Evolutionary conservation across 345 rosid genomes (phyloP).

Genomic region (Boechera retrofracta): DNA sequence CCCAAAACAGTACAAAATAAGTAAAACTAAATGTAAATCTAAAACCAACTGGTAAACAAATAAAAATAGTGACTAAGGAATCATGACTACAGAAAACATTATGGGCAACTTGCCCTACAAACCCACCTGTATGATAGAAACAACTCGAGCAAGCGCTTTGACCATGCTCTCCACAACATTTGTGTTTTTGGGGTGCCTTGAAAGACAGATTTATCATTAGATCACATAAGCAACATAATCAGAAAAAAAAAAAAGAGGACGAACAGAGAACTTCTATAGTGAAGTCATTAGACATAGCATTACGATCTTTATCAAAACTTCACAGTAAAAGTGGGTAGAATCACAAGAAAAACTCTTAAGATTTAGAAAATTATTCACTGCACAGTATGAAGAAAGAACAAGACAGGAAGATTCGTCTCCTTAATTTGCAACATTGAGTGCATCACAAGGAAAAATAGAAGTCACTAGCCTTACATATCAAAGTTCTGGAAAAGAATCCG

Average conservation of each 20-base stretch:
- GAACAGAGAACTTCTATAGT: conserved; percentile 15
- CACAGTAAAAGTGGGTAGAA: conserved; percentile 5
- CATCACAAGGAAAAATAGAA: conserved; percentile 30
- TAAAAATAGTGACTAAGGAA: conserved; percentile 16
- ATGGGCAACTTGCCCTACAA: conserved; percentile 13
- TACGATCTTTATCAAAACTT: conserved; percentile 5
- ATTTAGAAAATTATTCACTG: conserved; percentile 24
- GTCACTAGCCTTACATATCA: conserved; percentile 74
- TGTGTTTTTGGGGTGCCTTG: conserved; percentile 92
- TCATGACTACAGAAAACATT: conserved; percentile 23
- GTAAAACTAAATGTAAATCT: conserved; percentile 12
- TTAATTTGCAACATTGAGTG: conserved; percentile 33
- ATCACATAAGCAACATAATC: conserved; percentile 20
- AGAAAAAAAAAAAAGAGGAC: conserved; percentile 13
- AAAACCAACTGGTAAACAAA: background rate
- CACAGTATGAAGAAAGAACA: background rate
- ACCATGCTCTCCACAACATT: conserved; percentile 98
- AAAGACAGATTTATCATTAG: conserved; percentile 34
- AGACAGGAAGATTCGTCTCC: conserved; percentile 18
- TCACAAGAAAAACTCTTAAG: conserved; percentile 4
- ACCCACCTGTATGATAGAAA: conserved; percentile 89
- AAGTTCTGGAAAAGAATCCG: conserved; percentile 87
- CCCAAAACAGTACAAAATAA: conserved; percentile 2
- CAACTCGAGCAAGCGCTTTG: conserved; percentile 97
- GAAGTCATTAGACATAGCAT: conserved; percentile 14